Evolutionary conservation across 805 yeast genomes (phyloP), one percentile per base, ranked within the genome.

Genomic region (Saturnispora diversa): DNA sequence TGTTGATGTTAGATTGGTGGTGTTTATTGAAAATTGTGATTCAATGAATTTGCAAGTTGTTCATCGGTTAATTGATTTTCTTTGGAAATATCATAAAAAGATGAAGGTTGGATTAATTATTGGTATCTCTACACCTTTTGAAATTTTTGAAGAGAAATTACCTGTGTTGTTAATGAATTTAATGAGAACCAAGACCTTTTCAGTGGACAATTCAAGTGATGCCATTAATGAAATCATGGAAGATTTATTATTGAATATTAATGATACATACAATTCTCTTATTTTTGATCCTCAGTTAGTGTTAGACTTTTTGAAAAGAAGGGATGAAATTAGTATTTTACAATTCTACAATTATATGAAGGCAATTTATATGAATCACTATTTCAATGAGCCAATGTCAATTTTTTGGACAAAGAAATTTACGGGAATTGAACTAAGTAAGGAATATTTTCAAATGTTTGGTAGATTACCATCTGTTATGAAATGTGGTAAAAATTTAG

Each of bases 21-120:
- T 62, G 2, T 35, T 62, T 15, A 46, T 62, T n/a, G 64, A 62
- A 40, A 64, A 62, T 49, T 60, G 63, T 3, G 66, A 62, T 44
- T 54, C 63, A 5, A 55, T 62, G 39, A 55, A 56, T 4, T 48
- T 59, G 0, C 31, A 49, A 5, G 44, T 52, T 9, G 31, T 56
- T 23, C 47, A 56, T n/a, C 51, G 55, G 3, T 32, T 52, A 13
- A 39, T 60, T 24, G 47, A 51, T 25, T 27, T 52, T 2, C 34
- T 59, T 4, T 52, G 59, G 55, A 43, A 44, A 31, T 50, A 42
- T 20, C 47, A 45, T 15, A 37, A 37, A 20, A 29, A 28, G 3
- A 30, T 47, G 11, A 22, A 42, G 4, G 49, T 60, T 21, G 52
- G 50, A 24, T 42, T 56, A 6, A 43, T 61, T 4, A 49, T 63